A percentile compares a stretch with the other conserved stretches of the same genome.
Conservation (phyloP, 441 rosid species). For the Adansonia gregorii region DNA sequence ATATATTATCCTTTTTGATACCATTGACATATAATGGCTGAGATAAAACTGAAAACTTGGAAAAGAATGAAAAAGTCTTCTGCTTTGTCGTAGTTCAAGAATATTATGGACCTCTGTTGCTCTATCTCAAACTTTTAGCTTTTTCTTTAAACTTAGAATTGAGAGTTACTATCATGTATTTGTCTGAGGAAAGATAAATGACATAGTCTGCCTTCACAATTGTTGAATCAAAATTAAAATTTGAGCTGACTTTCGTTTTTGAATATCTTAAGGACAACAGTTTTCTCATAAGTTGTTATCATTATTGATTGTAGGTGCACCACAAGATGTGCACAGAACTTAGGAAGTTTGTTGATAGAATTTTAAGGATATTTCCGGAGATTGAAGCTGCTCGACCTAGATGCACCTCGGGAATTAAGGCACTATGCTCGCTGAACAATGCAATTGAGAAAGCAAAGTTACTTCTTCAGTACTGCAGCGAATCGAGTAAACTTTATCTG, state of each 20-base stretch:
- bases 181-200: not conserved
- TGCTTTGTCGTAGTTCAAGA: not conserved
- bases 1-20: conserved; percentile 11
- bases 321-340: conserved; percentile 64
- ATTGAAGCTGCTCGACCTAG: conserved; percentile 85
- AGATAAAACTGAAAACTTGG: no score
- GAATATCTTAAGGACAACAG: conserved; percentile 11
- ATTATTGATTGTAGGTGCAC: conserved; percentile 63
- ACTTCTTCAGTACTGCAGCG: conserved; percentile 71
- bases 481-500: conserved; percentile 87
- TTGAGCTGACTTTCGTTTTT: not conserved
- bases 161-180: not conserved
- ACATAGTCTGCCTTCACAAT: not conserved
- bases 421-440: conserved; percentile 51
- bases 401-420: conserved; percentile 60
- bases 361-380: conserved; percentile 55
- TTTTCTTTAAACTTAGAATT: not conserved
- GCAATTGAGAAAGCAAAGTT: conserved; percentile 64
- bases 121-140: not conserved
- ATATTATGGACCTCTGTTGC: not conserved
- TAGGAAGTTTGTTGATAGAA: conserved; percentile 51
- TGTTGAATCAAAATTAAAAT: not conserved
- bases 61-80: not conserved
- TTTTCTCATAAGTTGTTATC: conserved; percentile 25
- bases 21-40: not conserved